These are phyloP conservation scores for Albugo candida DNA, from an alignment of 352 stramenopile species.

Conservation along the genomic window DNA sequence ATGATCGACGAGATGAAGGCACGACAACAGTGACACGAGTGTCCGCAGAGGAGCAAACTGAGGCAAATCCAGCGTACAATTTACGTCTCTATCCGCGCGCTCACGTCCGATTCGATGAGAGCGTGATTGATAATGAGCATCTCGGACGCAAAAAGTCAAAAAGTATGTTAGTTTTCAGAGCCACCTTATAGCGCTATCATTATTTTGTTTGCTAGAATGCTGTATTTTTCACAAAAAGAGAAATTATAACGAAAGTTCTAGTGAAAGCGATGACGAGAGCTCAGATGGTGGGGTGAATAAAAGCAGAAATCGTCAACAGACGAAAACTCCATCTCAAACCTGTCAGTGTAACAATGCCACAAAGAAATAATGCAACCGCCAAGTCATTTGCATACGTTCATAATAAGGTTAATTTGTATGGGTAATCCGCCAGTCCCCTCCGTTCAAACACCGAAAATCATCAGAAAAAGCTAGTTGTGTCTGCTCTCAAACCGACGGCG, in stretches of 20 bases:
- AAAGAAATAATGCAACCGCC: too few species aligned
- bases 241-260: slow-evolving; percentile 81
- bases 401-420: too few species aligned
- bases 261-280: slow-evolving; percentile 63
- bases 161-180: slow-evolving; percentile 20
- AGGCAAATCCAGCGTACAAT: slow-evolving; percentile 25
- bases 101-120: slow-evolving; percentile 76
- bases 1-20: too few species aligned
- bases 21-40: background rate
- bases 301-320: slow-evolving; percentile 4
- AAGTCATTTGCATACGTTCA: too few species aligned
- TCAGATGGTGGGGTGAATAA: too few species aligned
- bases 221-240: slow-evolving; percentile 89
- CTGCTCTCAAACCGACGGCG: too few species aligned
- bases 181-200: background rate
- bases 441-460: too few species aligned
- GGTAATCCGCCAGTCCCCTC: too few species aligned
- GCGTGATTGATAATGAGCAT: slow-evolving; percentile 85
- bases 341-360: too few species aligned
- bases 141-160: slow-evolving; percentile 83
- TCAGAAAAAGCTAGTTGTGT: too few species aligned
- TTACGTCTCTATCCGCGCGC: slow-evolving; percentile 59
- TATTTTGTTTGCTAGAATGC: slow-evolving; percentile 33
- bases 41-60: slow-evolving; percentile 1
- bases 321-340: too few species aligned